Conservation (phyloP, 2,329 filamentous ascomycete species). For the Diaporthe sp. region DNA sequence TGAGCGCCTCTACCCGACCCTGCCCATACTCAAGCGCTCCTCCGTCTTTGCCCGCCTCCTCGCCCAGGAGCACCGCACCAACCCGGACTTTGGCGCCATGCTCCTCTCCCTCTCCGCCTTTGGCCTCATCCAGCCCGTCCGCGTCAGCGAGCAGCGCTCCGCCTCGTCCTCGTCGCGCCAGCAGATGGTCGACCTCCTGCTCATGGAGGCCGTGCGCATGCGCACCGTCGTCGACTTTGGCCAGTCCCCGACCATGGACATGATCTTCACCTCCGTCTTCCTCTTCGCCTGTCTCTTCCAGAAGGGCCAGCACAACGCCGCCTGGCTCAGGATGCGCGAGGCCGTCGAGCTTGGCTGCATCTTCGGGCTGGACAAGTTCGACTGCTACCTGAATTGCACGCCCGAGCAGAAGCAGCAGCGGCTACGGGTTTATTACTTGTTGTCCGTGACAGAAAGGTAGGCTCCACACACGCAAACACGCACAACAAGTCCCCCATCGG, state of each 20-base stretch:
- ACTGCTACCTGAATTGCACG: constrained; percentile 23
- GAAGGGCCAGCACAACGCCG: constrained; percentile 35
- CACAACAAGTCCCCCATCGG: not conserved
- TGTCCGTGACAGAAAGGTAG: constrained; percentile 35
- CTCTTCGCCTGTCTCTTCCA: constrained; percentile 35
- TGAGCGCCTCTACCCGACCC: constrained; percentile 34
- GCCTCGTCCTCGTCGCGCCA: constrained; percentile 27
- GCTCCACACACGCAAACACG: not conserved
- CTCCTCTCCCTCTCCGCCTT: constrained; percentile 34
- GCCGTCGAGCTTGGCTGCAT: constrained; percentile 31
- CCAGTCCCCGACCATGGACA: constrained; percentile 32
- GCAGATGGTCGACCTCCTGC: constrained; percentile 31
- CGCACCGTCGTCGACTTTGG: constrained; percentile 32
- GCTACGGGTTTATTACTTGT: constrained; percentile 31
- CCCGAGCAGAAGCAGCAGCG: constrained; percentile 35
- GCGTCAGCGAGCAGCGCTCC: constrained; percentile 28
- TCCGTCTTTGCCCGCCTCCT: constrained; percentile 33
- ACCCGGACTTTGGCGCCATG: constrained; percentile 36
- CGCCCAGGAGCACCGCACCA: constrained; percentile 31
- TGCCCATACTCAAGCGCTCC: constrained; percentile 34
- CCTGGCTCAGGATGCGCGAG: constrained; percentile 33
- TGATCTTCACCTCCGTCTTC: constrained; percentile 35
- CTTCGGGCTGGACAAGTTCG: constrained; percentile 34
- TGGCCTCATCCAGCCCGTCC: constrained; percentile 35
- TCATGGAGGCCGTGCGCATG: constrained; percentile 35